Base-by-base conservation (phyloP, 1,284 basidiomycete species). In the Tilletia indica region DNA sequence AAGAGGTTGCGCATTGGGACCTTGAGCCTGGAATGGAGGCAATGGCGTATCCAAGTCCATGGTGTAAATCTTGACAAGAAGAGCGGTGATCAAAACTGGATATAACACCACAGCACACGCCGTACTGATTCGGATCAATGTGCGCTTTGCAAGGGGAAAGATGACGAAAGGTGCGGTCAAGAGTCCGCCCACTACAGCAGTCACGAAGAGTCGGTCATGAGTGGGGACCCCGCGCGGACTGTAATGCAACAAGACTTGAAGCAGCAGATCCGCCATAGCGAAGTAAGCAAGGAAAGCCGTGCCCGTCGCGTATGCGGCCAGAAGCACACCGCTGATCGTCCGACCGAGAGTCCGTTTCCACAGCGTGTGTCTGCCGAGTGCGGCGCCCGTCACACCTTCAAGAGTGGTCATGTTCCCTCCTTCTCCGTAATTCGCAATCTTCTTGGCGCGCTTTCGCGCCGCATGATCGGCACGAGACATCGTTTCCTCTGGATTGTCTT, bases 241-340 rank as follows among this genome's bases (percentile, higher is more conserved):
- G 54, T 83, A 83, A 75, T 82, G 77, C 70, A 82, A 78, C 34
- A 80, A 78, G 31, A 83, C 78, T 47, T 82, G 82, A 8, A 82
- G 72, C 0, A 83, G 72, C 48, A 82, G 71, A 70, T 83, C 80
- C 2, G 80, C 79, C 36, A 82, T 73, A 4, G 81, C 79, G 73
- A 81, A 79, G 72, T 83, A 83, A 42, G 79, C 81, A 34, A 83
- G 76, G 66, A 81, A 74, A 25, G 82, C 82, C 25, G 77, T 76
- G 6, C 80, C 80, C 2, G 78, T 82, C n/a, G 81, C 80, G 54
- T 83, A 83, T 1, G 74, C 39, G 5, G 78, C 79, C 0, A 83
- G 72, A 9, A 80, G 68, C 3, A 77, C 21, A 5, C 81, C 79
- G 14, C 77, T 74, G 5, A 79, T 25, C 0, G 72, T 77, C 36